Evolutionary conservation across 805 yeast species (phyloP), one percentile per base, ranked within the genome.

Genomic region (Pichia scutulata): DNA sequence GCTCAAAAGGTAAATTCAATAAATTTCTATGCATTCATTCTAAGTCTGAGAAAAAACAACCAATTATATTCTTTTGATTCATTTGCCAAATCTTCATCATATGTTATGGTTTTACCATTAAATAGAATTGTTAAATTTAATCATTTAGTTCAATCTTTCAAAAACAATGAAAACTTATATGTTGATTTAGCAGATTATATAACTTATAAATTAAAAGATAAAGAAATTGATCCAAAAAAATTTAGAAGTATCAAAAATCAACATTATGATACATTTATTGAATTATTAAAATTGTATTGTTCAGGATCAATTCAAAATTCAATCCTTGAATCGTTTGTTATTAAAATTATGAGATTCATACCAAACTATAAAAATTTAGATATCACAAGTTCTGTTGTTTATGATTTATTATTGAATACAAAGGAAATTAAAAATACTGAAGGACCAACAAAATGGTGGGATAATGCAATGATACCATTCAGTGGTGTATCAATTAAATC

Each of bases 361-460:
- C 60, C 64, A 1, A 46, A 70, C 18, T 66, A 63, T 43, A 59
- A 63, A 19, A 55, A 69, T 41, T 26, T 62, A 28, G 83, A 79
- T 48, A 75, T 80, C 44, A 75, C 84, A 1, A 71, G 74, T 53
- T 73, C 81, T 7, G 58, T 74, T 28, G 80, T 84, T 1, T 80
- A 77, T 58, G 77, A 80, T 25, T 55, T 83, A 23, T 60, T 81
- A 8, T 56, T 66, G 9, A 61, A 63, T 7, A 58, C 70, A 16
- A 65, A 63, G 3, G 63, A 59, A 47, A 55, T 63, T 24, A 24
- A 53, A 6, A 58, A 56, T 2, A 58, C 57, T 28, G 71, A 67
- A 26, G 80, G 82, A 56, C 89, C 89, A 7, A 60, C 70, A 1
- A 70, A 64, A 23, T 79, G 80, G 78, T 72, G 78, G 43, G 70